phyloP scores from a whole-genome alignment of 2,329 filamentous ascomycete species.

The Emericellopsis atlantica region DNA sequence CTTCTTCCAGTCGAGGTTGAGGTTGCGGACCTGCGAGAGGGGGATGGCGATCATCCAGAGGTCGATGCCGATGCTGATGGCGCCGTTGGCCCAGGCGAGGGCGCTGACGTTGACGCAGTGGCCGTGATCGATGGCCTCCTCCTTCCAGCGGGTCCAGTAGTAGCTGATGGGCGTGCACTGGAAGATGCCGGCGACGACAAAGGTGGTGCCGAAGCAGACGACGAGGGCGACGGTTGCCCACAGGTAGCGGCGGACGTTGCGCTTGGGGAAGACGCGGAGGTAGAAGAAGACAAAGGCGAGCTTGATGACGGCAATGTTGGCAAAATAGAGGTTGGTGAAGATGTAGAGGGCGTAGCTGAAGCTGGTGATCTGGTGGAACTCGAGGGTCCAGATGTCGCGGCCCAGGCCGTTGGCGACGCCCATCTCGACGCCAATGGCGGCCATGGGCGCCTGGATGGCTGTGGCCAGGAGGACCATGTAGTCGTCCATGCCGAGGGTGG shows the following conservation, averaged over 20 bases:
- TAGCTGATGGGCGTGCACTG: conserved; percentile 37
- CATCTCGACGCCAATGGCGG: conserved; percentile 16
- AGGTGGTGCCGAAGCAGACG: conserved; percentile 24
- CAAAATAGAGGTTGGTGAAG: conserved; percentile 31
- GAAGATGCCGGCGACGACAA: conserved; percentile 30
- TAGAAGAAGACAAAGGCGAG: conserved; percentile 42
- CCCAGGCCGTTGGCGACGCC: conserved; percentile 29
- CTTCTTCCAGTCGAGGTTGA: conserved; percentile 32
- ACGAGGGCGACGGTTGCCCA: conserved; percentile 26
- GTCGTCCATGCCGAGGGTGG: conserved; percentile 7
- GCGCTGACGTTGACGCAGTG: conserved; percentile 35
- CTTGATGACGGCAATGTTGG: conserved; percentile 31
- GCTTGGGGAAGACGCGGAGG: conserved; percentile 36
- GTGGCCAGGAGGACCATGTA: conserved; percentile 6
- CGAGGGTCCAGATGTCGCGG: conserved; percentile 37
- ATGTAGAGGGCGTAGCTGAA: conserved; percentile 31
- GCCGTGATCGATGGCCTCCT: conserved; percentile 22
- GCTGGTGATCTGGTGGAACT: conserved; percentile 23
- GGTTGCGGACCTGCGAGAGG: conserved; percentile 25
- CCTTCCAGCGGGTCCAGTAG: conserved; percentile 42
- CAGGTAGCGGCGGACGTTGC: conserved; percentile 23
- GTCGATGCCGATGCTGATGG: conserved; percentile 39
- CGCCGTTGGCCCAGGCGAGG: conserved; percentile 36
- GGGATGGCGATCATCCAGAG: conserved; percentile 39
- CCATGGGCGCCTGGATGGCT: conserved; percentile 8